Evolutionary conservation across 2,329 filamentous ascomycete genomes (phyloP).

Genomic region (Pseudogymnoascus sp.): DNA sequence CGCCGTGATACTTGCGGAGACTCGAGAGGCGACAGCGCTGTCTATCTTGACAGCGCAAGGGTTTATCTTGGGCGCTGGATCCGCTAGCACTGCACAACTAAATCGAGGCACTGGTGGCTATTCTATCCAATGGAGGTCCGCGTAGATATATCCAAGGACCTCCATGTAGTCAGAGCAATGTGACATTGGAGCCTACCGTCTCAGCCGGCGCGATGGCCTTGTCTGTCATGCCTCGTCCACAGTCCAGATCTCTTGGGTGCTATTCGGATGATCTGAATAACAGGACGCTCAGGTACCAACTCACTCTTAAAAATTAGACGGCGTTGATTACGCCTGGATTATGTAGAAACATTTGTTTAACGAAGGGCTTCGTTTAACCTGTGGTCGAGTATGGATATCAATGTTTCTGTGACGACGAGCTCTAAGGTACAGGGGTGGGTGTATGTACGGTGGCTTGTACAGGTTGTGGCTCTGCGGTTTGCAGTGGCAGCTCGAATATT

Average conservation of each 20-base stretch:
- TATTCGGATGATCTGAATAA: background rate
- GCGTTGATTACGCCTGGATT: conserved; percentile 10
- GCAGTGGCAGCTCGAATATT: background rate
- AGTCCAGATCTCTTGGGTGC: background rate
- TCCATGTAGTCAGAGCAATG: too few relatives aligned
- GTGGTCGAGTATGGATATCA: background rate
- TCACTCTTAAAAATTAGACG: background rate
- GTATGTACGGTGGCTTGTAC: background rate
- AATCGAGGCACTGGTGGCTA: too few relatives aligned
- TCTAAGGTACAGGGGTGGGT: background rate
- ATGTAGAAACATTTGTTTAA: background rate
- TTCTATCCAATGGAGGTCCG: too few relatives aligned
- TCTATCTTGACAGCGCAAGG: too few relatives aligned
- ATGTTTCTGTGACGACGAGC: too few relatives aligned
- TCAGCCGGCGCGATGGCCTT: too few relatives aligned
- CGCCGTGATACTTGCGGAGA: too few relatives aligned
- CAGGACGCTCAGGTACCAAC: background rate
- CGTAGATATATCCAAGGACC: too few relatives aligned
- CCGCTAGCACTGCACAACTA: too few relatives aligned
- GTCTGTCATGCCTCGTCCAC: background rate
- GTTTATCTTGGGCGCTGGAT: too few relatives aligned
- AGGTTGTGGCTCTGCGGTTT: background rate
- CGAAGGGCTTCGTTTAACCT: background rate
- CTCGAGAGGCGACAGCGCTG: too few relatives aligned
- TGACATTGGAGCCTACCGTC: too few relatives aligned